Evolutionary conservation across 192 early-diverging fungal species (phyloP).

Genomic region (Coemansia sp.): DNA sequence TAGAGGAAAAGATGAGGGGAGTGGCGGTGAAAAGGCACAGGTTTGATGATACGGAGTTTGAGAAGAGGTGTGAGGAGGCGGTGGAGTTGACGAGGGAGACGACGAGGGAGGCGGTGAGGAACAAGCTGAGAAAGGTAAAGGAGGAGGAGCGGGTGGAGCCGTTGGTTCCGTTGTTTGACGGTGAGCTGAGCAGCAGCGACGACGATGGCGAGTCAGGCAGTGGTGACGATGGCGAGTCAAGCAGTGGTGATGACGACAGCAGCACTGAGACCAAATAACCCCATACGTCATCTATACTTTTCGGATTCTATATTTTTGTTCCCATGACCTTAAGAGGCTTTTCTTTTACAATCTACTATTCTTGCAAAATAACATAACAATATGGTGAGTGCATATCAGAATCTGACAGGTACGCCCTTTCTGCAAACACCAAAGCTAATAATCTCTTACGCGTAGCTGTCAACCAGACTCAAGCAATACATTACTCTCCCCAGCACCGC

Average conservation of each 20-base stretch:
- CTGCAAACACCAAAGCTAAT: background rate
- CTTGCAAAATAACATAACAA: too few relatives aligned
- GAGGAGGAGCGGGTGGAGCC: background rate
- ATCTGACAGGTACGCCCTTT: too few relatives aligned
- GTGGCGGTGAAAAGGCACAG: constrained; percentile 67
- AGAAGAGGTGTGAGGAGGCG: constrained; percentile 64
- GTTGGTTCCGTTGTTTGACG: constrained; percentile 38
- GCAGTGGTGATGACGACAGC: background rate
- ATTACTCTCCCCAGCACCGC: background rate
- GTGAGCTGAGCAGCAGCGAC: constrained; percentile 21
- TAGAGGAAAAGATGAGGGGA: constrained; percentile 73
- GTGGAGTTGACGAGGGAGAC: constrained; percentile 63
- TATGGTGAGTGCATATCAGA: too few relatives aligned
- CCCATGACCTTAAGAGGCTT: too few relatives aligned
- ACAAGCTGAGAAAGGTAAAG: constrained; percentile 5
- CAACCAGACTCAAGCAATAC: background rate
- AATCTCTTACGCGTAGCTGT: constrained; percentile 1
- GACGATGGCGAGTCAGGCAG: background rate
- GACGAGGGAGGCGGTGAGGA: constrained; percentile 42
- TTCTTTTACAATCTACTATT: too few relatives aligned
- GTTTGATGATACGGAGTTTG: constrained; percentile 82
- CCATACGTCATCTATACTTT: too few relatives aligned
- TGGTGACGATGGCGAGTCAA: background rate
- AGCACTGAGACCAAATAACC: background rate
- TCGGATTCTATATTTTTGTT: too few relatives aligned